Evolutionary conservation across 805 yeast genomes (phyloP).

Genomic region (Dipodascus geniculatus): DNA sequence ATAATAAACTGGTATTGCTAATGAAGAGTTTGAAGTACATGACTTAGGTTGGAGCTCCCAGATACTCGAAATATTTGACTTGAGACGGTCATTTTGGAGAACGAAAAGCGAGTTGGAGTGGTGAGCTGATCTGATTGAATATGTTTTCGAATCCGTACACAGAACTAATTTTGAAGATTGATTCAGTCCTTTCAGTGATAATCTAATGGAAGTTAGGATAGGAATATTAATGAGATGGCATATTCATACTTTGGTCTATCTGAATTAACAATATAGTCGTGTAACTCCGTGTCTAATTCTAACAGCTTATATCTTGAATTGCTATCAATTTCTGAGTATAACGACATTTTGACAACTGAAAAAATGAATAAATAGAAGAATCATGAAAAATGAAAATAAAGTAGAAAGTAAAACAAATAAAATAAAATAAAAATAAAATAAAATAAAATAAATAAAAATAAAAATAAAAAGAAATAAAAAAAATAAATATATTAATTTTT

Average conservation of each 20-base stretch:
- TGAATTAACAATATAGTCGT: not conserved
- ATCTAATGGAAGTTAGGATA: not conserved
- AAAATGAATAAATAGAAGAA: too few species aligned
- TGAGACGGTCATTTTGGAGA: conserved; percentile 19
- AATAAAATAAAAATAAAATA: too few species aligned
- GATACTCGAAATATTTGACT: conserved; percentile 3
- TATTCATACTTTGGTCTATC: not conserved
- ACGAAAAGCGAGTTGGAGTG: conserved; percentile 79
- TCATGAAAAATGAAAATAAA: too few species aligned
- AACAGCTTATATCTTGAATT: not conserved
- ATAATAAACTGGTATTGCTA: conserved; percentile 11
- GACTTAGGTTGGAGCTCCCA: conserved; percentile 3
- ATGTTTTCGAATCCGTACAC: conserved; percentile 49
- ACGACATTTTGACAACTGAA: not conserved
- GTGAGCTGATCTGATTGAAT: conserved; percentile 61
- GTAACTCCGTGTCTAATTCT: not conserved
- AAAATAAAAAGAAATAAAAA: too few species aligned
- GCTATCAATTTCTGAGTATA: not conserved
- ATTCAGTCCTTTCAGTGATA: conserved; percentile 27
- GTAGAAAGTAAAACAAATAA: too few species aligned
- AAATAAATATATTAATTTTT: too few species aligned
- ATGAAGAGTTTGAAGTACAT: not conserved
- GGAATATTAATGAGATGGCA: not conserved
- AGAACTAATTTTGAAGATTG: conserved; percentile 38
- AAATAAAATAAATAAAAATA: too few species aligned